phyloP scores from a whole-genome alignment of 1,284 basidiomycete genomes.

The Meripilus lineatus region DNA sequence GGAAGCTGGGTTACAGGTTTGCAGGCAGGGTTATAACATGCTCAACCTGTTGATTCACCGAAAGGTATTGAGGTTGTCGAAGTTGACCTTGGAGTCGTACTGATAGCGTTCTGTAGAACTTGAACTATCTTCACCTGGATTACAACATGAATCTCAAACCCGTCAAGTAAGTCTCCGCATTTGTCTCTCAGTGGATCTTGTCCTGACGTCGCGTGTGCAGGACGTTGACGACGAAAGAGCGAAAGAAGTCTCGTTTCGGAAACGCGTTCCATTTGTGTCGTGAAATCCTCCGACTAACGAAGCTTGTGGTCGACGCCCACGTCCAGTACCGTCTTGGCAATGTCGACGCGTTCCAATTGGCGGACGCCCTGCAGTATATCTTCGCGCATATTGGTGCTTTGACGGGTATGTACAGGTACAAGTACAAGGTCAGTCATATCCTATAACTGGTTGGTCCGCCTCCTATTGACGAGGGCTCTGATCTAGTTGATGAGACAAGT shows the following conservation, averaged over 20 bases:
- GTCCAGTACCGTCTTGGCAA: slow-evolving; percentile 99
- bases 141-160: slow-evolving; percentile 97
- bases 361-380: slow-evolving; percentile 97
- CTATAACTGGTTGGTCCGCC: slow-evolving; percentile 6
- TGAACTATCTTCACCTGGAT: slow-evolving; percentile 93
- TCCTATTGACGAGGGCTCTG: slow-evolving; percentile 4
- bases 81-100: background rate
- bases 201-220: slow-evolving; percentile 32
- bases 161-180: slow-evolving; percentile 63
- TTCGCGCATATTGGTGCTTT: slow-evolving; percentile 97
- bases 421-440: slow-evolving; percentile 76
- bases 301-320: slow-evolving; percentile 97
- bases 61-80: slow-evolving; percentile 52
- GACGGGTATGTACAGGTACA: slow-evolving; percentile 99
- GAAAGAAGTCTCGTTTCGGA: slow-evolving; percentile 99
- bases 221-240: slow-evolving; percentile 98
- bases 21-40: slow-evolving; percentile 99
- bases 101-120: slow-evolving; percentile 50
- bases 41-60: slow-evolving; percentile 97
- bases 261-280: slow-evolving; percentile 99
- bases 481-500: slow-evolving; percentile 94
- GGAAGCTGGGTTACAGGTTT: slow-evolving; percentile 97
- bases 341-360: slow-evolving; percentile 98
- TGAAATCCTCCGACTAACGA: slow-evolving; percentile 95
- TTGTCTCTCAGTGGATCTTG: background rate